phyloP scores from a whole-genome alignment of 2,329 filamentous ascomycete genomes.

The Colletotrichum musae region DNA sequence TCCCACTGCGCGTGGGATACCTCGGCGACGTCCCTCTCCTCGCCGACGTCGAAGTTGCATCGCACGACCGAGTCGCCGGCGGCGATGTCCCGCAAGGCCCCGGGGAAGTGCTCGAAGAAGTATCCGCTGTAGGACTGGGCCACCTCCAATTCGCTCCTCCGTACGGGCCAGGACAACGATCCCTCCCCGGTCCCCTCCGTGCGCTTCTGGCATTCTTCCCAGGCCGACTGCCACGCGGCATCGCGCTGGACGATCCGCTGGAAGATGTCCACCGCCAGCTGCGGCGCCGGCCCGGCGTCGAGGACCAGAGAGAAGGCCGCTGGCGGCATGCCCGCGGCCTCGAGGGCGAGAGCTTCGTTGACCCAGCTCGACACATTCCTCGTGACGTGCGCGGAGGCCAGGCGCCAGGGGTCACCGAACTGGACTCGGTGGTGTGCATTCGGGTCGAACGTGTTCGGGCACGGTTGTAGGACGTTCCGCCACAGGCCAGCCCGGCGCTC shows the following conservation, averaged over 20 bases:
- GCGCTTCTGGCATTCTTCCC: not conserved
- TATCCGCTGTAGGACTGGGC: not conserved
- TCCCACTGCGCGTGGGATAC: not conserved
- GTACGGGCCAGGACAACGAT: not conserved
- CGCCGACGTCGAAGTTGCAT: not conserved
- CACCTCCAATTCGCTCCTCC: too few species aligned
- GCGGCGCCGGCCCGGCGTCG: not conserved
- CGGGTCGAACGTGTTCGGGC: not conserved
- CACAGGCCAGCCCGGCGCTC: slow-evolving; percentile 1
- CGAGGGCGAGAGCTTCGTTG: not conserved
- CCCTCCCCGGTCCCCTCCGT: not conserved
- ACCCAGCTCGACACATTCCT: not conserved
- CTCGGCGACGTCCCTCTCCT: not conserved
- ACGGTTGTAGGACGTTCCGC: not conserved
- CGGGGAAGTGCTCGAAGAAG: not conserved
- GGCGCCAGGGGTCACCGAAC: not conserved
- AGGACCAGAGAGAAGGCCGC: not conserved
- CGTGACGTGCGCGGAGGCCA: not conserved
- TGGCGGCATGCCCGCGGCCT: not conserved
- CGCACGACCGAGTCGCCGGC: not conserved
- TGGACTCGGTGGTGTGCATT: too few species aligned
- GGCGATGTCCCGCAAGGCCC: not conserved
- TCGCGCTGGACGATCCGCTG: not conserved
- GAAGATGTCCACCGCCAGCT: not conserved
- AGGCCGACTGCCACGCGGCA: not conserved